Conservation (phyloP, 2,329 filamentous ascomycete species). For the Diaporthe sp. region DNA sequence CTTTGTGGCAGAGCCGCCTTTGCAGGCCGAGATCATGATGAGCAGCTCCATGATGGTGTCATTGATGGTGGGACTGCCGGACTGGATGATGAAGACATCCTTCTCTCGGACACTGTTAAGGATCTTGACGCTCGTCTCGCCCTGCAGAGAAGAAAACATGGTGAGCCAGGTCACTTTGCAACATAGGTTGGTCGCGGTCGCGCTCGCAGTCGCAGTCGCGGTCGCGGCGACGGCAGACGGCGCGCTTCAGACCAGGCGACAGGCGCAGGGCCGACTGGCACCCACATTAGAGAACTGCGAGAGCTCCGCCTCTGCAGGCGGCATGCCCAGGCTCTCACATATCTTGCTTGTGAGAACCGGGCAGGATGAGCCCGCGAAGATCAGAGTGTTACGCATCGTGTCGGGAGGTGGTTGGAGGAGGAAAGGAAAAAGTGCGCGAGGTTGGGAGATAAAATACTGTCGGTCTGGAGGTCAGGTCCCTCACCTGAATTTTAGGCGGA, state of each 20-base stretch:
- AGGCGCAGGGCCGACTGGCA: constrained; percentile 35
- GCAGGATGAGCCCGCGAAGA: constrained; percentile 78
- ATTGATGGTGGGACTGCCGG: constrained; percentile 95
- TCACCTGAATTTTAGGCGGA: constrained; percentile 34
- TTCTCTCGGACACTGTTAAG: constrained; percentile 90
- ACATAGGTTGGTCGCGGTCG: constrained; percentile 16
- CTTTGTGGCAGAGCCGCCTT: constrained; percentile 95
- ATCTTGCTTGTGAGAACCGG: constrained; percentile 74
- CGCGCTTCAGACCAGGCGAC: constrained; percentile 44
- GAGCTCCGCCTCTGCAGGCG: constrained; percentile 73
- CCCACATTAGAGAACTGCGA: constrained; percentile 77
- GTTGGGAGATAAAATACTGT: constrained; percentile 23
- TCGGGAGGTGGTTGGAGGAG: constrained; percentile 7
- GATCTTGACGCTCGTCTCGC: constrained; percentile 79
- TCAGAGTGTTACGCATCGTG: constrained; percentile 75
- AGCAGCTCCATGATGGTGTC: constrained; percentile 99
- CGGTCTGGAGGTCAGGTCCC: not conserved
- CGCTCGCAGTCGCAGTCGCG: not conserved
- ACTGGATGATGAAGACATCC: constrained; percentile 99
- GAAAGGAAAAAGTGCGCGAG: constrained; percentile 43
- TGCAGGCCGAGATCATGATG: constrained; percentile 99
- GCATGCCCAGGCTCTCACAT: constrained; percentile 77
- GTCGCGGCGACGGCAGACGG: constrained; percentile 35
- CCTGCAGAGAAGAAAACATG: constrained; percentile 57
- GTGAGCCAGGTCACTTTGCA: constrained; percentile 40